These are phyloP conservation scores for Arthrobotrys sphaeroides DNA, from an alignment of 2,329 filamentous ascomycete species.

Conservation along the genomic window DNA sequence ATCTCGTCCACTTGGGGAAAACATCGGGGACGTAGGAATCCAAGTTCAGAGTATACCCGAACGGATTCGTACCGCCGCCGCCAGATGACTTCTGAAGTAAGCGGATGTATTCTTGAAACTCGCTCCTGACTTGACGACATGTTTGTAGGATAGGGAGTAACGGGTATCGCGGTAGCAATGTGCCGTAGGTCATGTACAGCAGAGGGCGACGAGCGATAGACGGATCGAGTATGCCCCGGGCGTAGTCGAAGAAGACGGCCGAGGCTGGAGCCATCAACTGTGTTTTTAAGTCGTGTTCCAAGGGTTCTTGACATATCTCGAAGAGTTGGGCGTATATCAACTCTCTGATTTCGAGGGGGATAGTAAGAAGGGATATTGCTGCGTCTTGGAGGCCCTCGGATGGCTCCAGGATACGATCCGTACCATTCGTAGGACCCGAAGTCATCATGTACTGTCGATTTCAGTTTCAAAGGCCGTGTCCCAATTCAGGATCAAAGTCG, in stretches of 20 bases:
- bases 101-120: slow-evolving; percentile 1
- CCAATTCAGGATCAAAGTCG: too few species aligned
- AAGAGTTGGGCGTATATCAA: slow-evolving; percentile 11
- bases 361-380: background rate
- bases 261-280: background rate
- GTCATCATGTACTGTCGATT: background rate
- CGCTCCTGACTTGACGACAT: slow-evolving; percentile 1
- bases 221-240: background rate
- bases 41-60: background rate
- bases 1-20: background rate
- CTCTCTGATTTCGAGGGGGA: slow-evolving; percentile 30
- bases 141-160: slow-evolving; percentile 24
- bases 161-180: background rate
- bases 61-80: background rate
- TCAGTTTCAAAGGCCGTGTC: too few species aligned
- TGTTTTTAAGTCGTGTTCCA: background rate
- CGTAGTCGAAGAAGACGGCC: background rate
- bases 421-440: background rate
- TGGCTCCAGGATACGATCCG: background rate
- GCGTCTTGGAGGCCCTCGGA: too few species aligned
- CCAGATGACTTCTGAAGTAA: background rate
- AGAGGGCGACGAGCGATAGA: background rate
- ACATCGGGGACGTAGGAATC: background rate
- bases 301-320: background rate
- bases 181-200: background rate